Conservation (phyloP, 2,329 filamentous ascomycete species). For the Zymoseptoria passerinii region DNA sequence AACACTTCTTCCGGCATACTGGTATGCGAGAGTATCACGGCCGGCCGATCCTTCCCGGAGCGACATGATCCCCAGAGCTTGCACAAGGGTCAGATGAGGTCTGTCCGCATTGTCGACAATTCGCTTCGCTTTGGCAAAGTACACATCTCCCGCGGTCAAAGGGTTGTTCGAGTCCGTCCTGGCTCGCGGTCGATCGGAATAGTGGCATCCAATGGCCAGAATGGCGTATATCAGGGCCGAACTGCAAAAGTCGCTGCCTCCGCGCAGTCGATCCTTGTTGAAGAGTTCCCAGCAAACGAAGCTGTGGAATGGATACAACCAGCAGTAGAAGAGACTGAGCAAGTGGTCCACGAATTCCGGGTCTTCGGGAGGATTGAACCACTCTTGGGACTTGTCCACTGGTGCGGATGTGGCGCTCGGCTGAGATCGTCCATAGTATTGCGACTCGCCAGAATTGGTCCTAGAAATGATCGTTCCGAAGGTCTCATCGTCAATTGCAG, state of each 20-base stretch:
- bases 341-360: constrained; percentile 30
- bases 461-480: constrained; percentile 10
- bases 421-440: background rate
- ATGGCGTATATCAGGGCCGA: constrained; percentile 34
- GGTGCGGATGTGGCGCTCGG: constrained; percentile 1
- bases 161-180: constrained; percentile 55
- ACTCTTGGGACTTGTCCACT: constrained; percentile 11
- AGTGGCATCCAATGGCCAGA: constrained; percentile 29
- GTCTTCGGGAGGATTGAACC: constrained; percentile 28
- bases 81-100: constrained; percentile 60
- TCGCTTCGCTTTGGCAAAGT: constrained; percentile 60
- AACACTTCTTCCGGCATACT: constrained; percentile 63
- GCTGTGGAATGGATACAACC: constrained; percentile 67
- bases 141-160: constrained; percentile 61
- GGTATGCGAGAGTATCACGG: constrained; percentile 64
- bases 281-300: constrained; percentile 66
- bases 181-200: constrained; percentile 55
- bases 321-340: constrained; percentile 35
- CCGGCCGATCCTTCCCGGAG: constrained; percentile 62
- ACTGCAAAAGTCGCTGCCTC: constrained; percentile 58
- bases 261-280: constrained; percentile 54
- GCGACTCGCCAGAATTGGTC: constrained; percentile 14
- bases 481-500: constrained; percentile 2
- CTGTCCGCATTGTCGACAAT: constrained; percentile 51
- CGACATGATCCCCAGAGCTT: constrained; percentile 68